Conservation (phyloP, 2,329 filamentous ascomycete genomes). For the Colletotrichum truncatum region DNA sequence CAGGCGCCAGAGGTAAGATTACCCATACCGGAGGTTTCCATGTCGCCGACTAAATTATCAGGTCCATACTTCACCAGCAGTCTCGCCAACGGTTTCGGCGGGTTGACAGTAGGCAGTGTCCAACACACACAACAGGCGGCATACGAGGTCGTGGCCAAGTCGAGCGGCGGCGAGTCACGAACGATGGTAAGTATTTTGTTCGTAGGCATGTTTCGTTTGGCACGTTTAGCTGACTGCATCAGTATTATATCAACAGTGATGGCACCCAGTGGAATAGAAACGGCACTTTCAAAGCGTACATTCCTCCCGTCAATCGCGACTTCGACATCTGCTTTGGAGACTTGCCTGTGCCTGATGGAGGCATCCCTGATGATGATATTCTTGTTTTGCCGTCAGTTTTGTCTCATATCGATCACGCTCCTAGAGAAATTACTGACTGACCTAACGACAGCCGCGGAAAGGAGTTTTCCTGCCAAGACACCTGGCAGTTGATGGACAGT, state of each 20-base stretch:
- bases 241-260: neutral
- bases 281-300: neutral
- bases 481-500: constrained; percentile 9
- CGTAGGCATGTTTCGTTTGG: too few species aligned
- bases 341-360: neutral
- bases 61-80: neutral
- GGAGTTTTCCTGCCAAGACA: neutral
- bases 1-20: too few species aligned
- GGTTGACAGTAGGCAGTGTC: constrained; percentile 4
- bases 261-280: neutral
- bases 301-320: neutral
- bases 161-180: constrained; percentile 1
- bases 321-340: neutral
- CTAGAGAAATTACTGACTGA: neutral
- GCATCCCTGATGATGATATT: neutral
- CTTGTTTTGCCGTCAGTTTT: constrained; percentile 2
- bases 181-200: neutral
- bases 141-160: neutral
- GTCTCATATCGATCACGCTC: neutral
- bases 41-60: too few species aligned
- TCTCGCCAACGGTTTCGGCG: neutral
- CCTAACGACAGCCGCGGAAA: neutral
- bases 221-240: too few species aligned
- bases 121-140: neutral
- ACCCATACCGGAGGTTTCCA: too few species aligned